Conservation (phyloP, 148 eudicot genomes). For the Fallopia convolvulus region DNA sequence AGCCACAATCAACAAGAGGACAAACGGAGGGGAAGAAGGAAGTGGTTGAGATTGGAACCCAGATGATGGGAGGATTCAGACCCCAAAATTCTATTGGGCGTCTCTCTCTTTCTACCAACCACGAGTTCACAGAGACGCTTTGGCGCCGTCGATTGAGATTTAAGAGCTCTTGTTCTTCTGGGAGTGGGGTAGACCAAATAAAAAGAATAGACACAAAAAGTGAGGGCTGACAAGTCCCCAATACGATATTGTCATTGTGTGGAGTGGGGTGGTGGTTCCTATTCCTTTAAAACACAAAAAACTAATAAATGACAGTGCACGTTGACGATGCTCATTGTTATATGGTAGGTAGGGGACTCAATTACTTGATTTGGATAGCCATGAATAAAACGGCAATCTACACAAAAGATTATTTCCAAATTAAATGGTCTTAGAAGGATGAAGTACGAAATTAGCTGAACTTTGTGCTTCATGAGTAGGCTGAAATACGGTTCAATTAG, state of each 20-base stretch:
- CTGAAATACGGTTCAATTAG: too few species aligned
- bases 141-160: conserved; percentile 13
- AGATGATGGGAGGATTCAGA: conserved; percentile 17
- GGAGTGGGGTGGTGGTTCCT: not conserved
- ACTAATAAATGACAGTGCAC: not conserved
- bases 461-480: too few species aligned
- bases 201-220: not conserved
- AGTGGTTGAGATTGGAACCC: conserved; percentile 25
- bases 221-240: not conserved
- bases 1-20: conserved; percentile 8
- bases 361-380: not conserved
- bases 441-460: too few species aligned
- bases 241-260: not conserved
- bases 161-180: not conserved
- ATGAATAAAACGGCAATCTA: not conserved
- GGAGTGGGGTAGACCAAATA: not conserved
- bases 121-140: conserved; percentile 4
- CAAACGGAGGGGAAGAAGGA: conserved; percentile 11
- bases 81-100: conserved; percentile 9
- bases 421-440: too few species aligned
- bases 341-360: too few species aligned
- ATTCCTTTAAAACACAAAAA: not conserved
- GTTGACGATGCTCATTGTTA: not conserved
- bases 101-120: conserved; percentile 13
- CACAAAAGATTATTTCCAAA: too few species aligned